Evolutionary conservation across 441 rosid genomes (phyloP).

Genomic region (Omphalea diandra): DNA sequence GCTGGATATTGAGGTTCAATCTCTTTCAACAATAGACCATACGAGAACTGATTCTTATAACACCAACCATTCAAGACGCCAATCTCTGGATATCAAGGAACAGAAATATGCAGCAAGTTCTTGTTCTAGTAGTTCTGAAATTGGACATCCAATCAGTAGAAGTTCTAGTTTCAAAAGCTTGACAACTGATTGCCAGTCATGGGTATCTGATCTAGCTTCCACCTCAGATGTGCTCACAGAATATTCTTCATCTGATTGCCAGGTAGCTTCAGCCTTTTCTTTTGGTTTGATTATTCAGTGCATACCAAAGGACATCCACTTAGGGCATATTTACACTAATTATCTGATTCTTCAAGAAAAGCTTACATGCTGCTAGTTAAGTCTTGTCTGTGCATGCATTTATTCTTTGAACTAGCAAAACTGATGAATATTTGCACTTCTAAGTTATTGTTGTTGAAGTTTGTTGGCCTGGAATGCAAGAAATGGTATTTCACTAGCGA

Average conservation of each 20-base stretch:
- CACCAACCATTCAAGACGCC: conserved; percentile 32
- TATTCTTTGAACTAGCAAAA: no score
- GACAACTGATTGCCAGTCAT: conserved; percentile 44
- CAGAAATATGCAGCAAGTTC: conserved; percentile 36
- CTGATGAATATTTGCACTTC: no score
- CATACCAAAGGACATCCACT: no score
- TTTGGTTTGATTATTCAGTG: conserved; percentile 10
- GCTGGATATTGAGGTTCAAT: conserved; percentile 37
- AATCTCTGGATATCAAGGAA: conserved; percentile 44
- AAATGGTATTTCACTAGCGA: no score
- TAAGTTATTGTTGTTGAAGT: no score
- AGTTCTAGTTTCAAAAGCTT: conserved; percentile 48
- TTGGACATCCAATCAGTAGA: conserved; percentile 36
- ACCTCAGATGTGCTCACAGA: conserved; percentile 49
- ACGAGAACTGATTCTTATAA: conserved; percentile 35
- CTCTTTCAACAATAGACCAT: conserved; percentile 30
- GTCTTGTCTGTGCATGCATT: no score
- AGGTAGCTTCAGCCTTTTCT: conserved; percentile 37
- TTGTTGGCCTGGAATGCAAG: no score
- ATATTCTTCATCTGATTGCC: conserved; percentile 42
- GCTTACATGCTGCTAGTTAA: no score
- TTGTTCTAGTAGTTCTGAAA: conserved; percentile 35
- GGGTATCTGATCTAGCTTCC: conserved; percentile 54
- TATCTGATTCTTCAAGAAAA: no score
- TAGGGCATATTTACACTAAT: no score